A percentile compares a stretch with the other conserved stretches of the same genome.
These are phyloP conservation scores for Penicillium cinerascens DNA, from an alignment of 495 filamentous ascomycete genomes.

Conservation along the genomic window DNA sequence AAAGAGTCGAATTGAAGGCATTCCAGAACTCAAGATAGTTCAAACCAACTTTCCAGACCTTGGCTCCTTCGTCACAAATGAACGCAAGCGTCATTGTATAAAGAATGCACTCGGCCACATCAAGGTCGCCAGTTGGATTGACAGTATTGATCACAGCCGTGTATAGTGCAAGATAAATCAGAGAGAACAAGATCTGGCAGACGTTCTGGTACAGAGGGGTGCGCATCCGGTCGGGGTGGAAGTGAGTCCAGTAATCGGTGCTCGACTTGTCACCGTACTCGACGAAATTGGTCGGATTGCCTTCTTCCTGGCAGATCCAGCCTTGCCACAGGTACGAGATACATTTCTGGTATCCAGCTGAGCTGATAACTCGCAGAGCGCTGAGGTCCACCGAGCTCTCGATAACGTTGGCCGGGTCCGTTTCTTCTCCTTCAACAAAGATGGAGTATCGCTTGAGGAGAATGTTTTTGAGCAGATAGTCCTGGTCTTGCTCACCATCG, in stretches of 20 bases:
- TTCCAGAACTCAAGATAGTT: slow-evolving; percentile 95
- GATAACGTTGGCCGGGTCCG: slow-evolving; percentile 76
- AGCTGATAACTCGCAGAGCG: slow-evolving; percentile 79
- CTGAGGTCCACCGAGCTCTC: slow-evolving; percentile 93
- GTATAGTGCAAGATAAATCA: slow-evolving; percentile 80
- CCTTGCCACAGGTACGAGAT: slow-evolving; percentile 89
- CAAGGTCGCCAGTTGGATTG: slow-evolving; percentile 73
- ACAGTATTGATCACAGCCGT: slow-evolving; percentile 91
- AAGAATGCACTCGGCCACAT: slow-evolving; percentile 77
- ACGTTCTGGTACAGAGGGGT: slow-evolving; percentile 88
- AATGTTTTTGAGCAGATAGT: slow-evolving; percentile 72
- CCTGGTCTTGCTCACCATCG: slow-evolving; percentile 71
- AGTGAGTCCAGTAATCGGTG: slow-evolving; percentile 69
- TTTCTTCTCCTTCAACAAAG: slow-evolving; percentile 64
- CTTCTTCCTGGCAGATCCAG: slow-evolving; percentile 92
- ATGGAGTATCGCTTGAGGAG: slow-evolving; percentile 92
- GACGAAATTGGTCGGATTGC: slow-evolving; percentile 80
- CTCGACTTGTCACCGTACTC: slow-evolving; percentile 76
- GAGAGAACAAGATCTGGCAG: slow-evolving; percentile 77
- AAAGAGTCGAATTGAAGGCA: slow-evolving; percentile 82
- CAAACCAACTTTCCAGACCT: slow-evolving; percentile 88
- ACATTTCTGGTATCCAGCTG: slow-evolving; percentile 93
- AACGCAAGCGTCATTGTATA: slow-evolving; percentile 94
- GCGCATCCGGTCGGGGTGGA: slow-evolving; percentile 92
- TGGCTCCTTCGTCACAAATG: slow-evolving; percentile 77